Conservation (phyloP, 345 rosid genomes). For the Populus deltoides region DNA sequence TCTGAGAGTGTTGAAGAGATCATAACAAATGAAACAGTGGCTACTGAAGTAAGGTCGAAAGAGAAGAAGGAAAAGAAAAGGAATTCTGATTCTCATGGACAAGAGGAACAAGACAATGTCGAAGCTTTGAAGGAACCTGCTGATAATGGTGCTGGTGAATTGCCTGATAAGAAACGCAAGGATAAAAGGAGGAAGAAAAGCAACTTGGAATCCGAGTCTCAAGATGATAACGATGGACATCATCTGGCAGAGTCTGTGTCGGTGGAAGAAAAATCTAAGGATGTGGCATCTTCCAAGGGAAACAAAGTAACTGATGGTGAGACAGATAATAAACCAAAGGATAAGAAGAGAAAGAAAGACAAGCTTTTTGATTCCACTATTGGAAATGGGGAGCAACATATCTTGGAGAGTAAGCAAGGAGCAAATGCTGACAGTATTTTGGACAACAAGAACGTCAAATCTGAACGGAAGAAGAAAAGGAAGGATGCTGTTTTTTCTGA, state of each 20-base stretch:
- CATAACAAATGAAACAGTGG: not conserved
- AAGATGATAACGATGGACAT: not conserved
- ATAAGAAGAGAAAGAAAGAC: conserved; percentile 52
- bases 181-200: conserved; percentile 45
- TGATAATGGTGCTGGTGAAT: conserved; percentile 5
- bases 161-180: conserved; percentile 31
- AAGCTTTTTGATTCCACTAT: conserved; percentile 16
- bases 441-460: conserved; percentile 20
- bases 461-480: conserved; percentile 21
- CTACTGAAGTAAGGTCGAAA: conserved; percentile 15
- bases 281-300: conserved; percentile 3
- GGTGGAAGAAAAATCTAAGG: conserved; percentile 23
- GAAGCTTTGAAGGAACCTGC: conserved; percentile 16
- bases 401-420: conserved; percentile 8
- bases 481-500: conserved; percentile 11
- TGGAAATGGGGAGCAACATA: conserved; percentile 16
- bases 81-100: conserved; percentile 14
- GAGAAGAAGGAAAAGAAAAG: conserved; percentile 22
- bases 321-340: conserved; percentile 33
- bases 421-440: not conserved
- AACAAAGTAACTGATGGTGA: conserved; percentile 24
- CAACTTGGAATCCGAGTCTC: conserved; percentile 25
- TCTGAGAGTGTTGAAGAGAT: not conserved
- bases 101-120: conserved; percentile 3
- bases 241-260: conserved; percentile 6